Conservation (phyloP, 139 green algal species). For the Tetradesmus lagerheimii region DNA sequence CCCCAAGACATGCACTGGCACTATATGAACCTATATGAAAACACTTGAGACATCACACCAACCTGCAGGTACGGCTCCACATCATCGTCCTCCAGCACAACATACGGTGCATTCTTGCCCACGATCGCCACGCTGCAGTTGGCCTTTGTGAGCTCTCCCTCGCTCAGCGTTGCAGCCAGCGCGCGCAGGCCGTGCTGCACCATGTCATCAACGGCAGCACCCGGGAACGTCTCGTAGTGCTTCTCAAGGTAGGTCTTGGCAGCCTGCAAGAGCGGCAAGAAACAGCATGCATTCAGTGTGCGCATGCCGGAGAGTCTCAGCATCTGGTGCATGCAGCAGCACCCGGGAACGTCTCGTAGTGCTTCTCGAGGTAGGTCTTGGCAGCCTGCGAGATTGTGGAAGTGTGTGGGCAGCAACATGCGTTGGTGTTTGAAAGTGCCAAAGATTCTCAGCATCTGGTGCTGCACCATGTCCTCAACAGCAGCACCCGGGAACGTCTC, state of each 20-base stretch:
- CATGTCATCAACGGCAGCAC: constrained; percentile 83
- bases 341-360: constrained; percentile 87
- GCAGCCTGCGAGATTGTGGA: constrained; percentile 84
- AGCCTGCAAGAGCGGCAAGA: constrained; percentile 66
- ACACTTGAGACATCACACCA: background rate
- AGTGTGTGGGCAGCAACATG: background rate
- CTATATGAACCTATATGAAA: no score
- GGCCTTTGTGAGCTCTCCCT: constrained; percentile 88
- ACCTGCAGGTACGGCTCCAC: constrained; percentile 66
- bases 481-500: constrained; percentile 78
- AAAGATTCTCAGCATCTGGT: no score
- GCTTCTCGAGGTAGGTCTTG: constrained; percentile 97
- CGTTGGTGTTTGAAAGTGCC: no score
- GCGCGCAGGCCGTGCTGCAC: constrained; percentile 86
- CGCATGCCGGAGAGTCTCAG: no score
- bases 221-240: constrained; percentile 89
- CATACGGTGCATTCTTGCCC: constrained; percentile 83
- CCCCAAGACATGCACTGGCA: no score
- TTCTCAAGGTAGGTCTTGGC: constrained; percentile 98
- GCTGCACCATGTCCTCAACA: constrained; percentile 90
- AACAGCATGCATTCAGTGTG: no score
- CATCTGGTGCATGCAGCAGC: constrained; percentile 74
- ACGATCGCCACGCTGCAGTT: constrained; percentile 90
- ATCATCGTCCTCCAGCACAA: constrained; percentile 85
- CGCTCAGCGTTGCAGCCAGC: constrained; percentile 61